Percentiles rank a stretch among this genome's conserved stretches.
Conservation (phyloP, 371 early-diverging fungal species). For the Syncephalastrum contaminatum region DNA sequence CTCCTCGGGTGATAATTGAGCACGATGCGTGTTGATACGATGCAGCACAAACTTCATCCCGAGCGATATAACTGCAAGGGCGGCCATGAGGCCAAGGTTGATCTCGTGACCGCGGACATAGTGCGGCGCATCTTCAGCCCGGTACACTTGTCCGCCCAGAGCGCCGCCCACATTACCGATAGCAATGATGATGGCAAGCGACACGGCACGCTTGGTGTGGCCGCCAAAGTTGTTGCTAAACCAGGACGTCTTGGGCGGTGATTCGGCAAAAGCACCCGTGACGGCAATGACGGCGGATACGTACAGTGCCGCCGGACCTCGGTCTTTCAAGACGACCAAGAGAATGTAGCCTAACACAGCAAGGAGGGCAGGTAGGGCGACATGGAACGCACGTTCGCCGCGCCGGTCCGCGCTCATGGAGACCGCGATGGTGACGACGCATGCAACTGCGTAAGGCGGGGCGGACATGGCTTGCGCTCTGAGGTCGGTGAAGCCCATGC, state of each 20-base stretch:
- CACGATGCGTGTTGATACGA: slow-evolving; percentile 51
- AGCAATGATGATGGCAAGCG: slow-evolving; percentile 53
- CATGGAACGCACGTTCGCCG: slow-evolving; percentile 60
- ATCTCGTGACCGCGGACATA: slow-evolving; percentile 48
- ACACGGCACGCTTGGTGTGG: slow-evolving; percentile 59
- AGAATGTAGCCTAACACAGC: slow-evolving; percentile 64
- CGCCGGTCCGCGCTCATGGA: slow-evolving; percentile 64
- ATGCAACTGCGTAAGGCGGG: slow-evolving; percentile 27
- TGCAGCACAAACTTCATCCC: slow-evolving; percentile 38
- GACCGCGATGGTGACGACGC: slow-evolving; percentile 47
- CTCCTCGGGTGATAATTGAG: slow-evolving; percentile 32
- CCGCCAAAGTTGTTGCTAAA: slow-evolving; percentile 60
- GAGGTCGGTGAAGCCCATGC: too few species aligned
- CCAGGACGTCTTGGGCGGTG: slow-evolving; percentile 59
- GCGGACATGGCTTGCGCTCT: not conserved
- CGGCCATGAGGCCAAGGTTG: slow-evolving; percentile 39
- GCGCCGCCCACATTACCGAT: slow-evolving; percentile 60
- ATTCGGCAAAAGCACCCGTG: slow-evolving; percentile 50
- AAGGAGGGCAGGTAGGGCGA: slow-evolving; percentile 53
- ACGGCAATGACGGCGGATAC: slow-evolving; percentile 45
- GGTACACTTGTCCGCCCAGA: slow-evolving; percentile 52
- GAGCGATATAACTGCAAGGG: slow-evolving; percentile 32
- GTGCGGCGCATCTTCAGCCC: slow-evolving; percentile 54
- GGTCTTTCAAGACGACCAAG: slow-evolving; percentile 34
- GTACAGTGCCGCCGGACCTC: slow-evolving; percentile 26